These are phyloP conservation scores for Fusarium penzigii DNA, from an alignment of 2,329 filamentous ascomycete species.

Conservation along the genomic window DNA sequence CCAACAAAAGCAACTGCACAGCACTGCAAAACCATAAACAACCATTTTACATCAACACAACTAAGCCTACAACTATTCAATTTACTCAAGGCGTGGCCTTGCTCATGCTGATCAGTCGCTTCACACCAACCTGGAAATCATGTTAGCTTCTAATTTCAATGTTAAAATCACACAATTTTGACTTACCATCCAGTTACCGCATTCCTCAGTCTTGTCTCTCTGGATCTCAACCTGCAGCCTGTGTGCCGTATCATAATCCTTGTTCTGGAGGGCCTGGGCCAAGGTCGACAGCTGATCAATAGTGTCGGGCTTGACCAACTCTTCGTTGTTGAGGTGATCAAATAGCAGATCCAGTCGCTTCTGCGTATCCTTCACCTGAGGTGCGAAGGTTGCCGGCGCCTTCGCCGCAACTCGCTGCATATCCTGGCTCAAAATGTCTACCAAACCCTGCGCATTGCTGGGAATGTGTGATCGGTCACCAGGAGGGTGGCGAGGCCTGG, in stretches of 20 bases:
- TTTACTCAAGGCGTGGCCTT: slow-evolving; percentile 63
- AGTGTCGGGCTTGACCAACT: slow-evolving; percentile 80
- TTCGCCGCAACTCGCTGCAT: slow-evolving; percentile 86
- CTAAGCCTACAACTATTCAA: slow-evolving; percentile 4
- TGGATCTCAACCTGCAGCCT: slow-evolving; percentile 74
- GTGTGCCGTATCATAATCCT: slow-evolving; percentile 68
- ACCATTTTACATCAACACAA: slow-evolving; percentile 22
- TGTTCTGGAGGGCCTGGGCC: slow-evolving; percentile 65
- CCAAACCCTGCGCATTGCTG: slow-evolving; percentile 70
- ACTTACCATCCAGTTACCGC: slow-evolving; percentile 84
- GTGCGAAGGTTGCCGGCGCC: slow-evolving; percentile 82
- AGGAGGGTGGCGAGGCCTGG: slow-evolving; percentile 70
- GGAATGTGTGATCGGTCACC: slow-evolving; percentile 93
- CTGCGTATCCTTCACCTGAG: slow-evolving; percentile 90
- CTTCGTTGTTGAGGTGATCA: slow-evolving; percentile 95
- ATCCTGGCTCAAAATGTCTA: slow-evolving; percentile 77
- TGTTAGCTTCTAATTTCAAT: slow-evolving; percentile 39
- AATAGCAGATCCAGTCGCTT: slow-evolving; percentile 93
- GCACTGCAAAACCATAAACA: slow-evolving; percentile 5
- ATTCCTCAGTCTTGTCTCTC: slow-evolving; percentile 75
- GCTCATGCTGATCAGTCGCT: slow-evolving; percentile 78
- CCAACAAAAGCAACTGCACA: slow-evolving; percentile 14
- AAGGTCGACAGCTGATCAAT: slow-evolving; percentile 66
- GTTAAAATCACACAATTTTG: slow-evolving; percentile 14
- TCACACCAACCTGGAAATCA: slow-evolving; percentile 65